Evolutionary conservation across 176 grass and related monocot species (phyloP).

Genomic region (Aegilops bicornis): DNA sequence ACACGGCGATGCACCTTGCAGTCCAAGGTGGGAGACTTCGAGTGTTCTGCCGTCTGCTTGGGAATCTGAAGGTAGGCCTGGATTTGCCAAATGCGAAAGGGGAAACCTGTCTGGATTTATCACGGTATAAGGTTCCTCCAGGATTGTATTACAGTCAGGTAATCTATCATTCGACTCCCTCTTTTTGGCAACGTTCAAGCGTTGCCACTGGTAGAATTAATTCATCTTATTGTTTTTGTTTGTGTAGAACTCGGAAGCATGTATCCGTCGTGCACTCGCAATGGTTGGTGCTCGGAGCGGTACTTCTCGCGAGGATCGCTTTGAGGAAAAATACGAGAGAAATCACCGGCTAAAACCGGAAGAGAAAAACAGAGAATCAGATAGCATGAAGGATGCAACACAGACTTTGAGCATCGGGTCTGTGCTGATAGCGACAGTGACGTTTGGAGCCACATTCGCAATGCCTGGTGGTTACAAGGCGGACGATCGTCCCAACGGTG

Average conservation of each 20-base stretch:
- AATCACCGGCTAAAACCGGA: not conserved
- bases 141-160: not conserved
- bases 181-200: not conserved
- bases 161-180: not conserved
- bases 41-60: not conserved
- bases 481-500: not conserved
- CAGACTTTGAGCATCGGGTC: not conserved
- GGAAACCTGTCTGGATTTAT: not conserved
- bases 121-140: not conserved
- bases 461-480: conserved; percentile 24
- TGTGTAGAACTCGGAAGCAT: not conserved
- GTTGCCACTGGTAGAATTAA: not conserved
- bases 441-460: conserved; percentile 23
- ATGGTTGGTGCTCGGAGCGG: not conserved
- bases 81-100: conserved; percentile 4
- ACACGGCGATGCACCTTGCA: conserved; percentile 32
- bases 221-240: not conserved
- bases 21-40: not conserved
- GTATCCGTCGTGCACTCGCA: not conserved
- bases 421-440: conserved; percentile 23
- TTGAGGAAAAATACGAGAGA: not conserved
- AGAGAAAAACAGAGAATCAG: not conserved
- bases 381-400: not conserved
- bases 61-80: not conserved
- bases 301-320: not conserved